phyloP scores from a whole-genome alignment of 495 filamentous ascomycete species.

The Barbatosphaeria neglecta region DNA sequence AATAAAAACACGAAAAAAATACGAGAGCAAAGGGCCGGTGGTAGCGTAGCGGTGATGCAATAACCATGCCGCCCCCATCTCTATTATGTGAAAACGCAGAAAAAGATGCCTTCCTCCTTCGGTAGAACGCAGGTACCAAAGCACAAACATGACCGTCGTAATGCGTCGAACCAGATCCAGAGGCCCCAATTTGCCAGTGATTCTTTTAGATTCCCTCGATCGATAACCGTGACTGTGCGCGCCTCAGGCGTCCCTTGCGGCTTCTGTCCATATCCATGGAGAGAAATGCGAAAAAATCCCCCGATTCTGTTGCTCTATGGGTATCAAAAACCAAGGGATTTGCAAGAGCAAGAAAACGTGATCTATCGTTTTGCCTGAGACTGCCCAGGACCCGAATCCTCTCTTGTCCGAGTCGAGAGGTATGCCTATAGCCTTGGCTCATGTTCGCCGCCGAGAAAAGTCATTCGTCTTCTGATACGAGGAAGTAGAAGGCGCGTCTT shows the following conservation, averaged over 20 bases:
- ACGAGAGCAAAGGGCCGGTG: slow-evolving; percentile 12
- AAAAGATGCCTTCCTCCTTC: slow-evolving; percentile 21
- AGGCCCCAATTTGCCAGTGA: neutral
- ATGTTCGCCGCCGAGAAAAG: slow-evolving; percentile 20
- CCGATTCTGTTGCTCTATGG: slow-evolving; percentile 24
- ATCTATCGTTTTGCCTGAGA: slow-evolving; percentile 19
- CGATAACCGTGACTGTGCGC: slow-evolving; percentile 15
- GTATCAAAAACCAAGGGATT: slow-evolving; percentile 26
- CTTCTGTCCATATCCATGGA: slow-evolving; percentile 2
- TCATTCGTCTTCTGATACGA: slow-evolving; percentile 9
- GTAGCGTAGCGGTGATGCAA: slow-evolving; percentile 23
- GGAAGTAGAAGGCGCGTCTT: slow-evolving; percentile 8
- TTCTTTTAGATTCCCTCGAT: slow-evolving; percentile 13
- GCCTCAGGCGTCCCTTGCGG: slow-evolving; percentile 12
- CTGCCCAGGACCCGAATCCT: slow-evolving; percentile 12
- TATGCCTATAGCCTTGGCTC: slow-evolving; percentile 7
- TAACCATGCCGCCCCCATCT: slow-evolving; percentile 20
- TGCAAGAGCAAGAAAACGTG: slow-evolving; percentile 13
- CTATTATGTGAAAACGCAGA: slow-evolving; percentile 25
- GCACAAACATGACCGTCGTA: slow-evolving; percentile 29
- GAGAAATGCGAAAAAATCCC: slow-evolving; percentile 12
- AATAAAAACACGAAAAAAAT: slow-evolving; percentile 20
- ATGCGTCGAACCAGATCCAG: slow-evolving; percentile 18
- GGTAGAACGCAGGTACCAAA: slow-evolving; percentile 24
- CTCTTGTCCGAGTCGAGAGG: slow-evolving; percentile 7